phyloP scores from a whole-genome alignment of 164 flowering plant species.

The Kalanchoe fedtschenkoi region DNA sequence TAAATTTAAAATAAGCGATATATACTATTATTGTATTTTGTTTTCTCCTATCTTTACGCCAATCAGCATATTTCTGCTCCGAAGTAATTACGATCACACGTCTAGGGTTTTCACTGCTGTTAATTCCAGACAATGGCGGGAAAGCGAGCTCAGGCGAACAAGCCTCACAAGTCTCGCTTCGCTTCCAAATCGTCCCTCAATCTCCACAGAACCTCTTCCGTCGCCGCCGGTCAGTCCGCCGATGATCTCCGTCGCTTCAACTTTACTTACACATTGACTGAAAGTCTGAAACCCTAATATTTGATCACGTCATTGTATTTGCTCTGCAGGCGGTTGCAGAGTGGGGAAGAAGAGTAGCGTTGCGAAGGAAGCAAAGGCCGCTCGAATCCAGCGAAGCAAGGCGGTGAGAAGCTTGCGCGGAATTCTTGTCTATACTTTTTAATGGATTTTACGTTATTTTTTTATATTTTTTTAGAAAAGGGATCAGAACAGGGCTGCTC shows the following conservation, averaged over 20 bases:
- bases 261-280: background rate
- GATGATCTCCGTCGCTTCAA: no score
- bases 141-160: slow-evolving; percentile 60
- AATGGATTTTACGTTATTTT: slow-evolving; percentile 12
- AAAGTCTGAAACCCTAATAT: background rate
- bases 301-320: background rate
- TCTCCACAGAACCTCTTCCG: slow-evolving; percentile 67
- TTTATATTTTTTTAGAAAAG: slow-evolving; percentile 46
- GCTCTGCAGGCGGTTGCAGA: slow-evolving; percentile 38
- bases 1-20: no score
- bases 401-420: slow-evolving; percentile 45
- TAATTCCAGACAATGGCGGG: no score
- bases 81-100: no score
- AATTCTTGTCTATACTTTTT: background rate
- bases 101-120: no score
- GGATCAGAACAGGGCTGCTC: slow-evolving; percentile 69
- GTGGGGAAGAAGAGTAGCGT: slow-evolving; percentile 43
- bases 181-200: slow-evolving; percentile 77
- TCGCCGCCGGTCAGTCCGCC: slow-evolving; percentile 27
- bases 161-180: slow-evolving; percentile 76
- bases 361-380: slow-evolving; percentile 61
- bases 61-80: no score
- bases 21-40: no score
- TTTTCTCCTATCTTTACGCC: no score
- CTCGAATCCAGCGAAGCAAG: slow-evolving; percentile 68